Base-by-base conservation (phyloP, 2,329 filamentous ascomycete genomes). In the Xylariomycetidae sp. region DNA sequence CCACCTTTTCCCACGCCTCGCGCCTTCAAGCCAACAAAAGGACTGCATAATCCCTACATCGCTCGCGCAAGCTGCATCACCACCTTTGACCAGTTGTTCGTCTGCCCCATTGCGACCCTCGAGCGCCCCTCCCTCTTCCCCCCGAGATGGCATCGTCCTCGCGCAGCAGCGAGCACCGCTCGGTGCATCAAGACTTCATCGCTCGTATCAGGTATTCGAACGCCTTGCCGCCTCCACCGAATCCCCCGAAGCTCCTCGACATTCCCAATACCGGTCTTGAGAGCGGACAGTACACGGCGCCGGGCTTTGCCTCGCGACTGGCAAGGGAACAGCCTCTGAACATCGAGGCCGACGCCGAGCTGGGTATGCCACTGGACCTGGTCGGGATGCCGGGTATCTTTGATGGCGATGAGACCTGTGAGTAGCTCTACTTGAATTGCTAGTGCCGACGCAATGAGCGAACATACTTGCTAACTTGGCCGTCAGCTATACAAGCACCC, bases 301-400 rank as follows among this genome's bases (percentile, higher is more conserved):
- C 92, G 1, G 81, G 81, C 15, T 98, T 94, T 65, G 88, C 89
- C 19, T 92, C 89, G 28, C 80, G 87, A 43, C 69, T 98, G 48
- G 87, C 85, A 13, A 74, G 90, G 53, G 88, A 95, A 54, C 92
- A 96, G 66, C 85, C 90, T 32, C 70, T 95, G 30, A 96, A 95
- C 56, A 92, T 98, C 41, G 92, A 98, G 63, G 88, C 88, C 19
- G 92, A 98, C 74, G 92, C 89, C 7, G 92, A 98, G 67, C 75
- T 96, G 49, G 92, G 92, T 37, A 96, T 98, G 92, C 88, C 89
- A 39, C 79, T 98, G 56, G 90, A 96, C 58, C 66, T 98, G 48
- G 84, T 96, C 37, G 92, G 92, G 52, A 86, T 96, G 66, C 90
- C 90, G 6, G 88, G 89, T 19, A 81, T 96, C 37, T 95, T 96